phyloP scores from a whole-genome alignment of 352 stramenopile species.

The Pythium brassicae region DNA sequence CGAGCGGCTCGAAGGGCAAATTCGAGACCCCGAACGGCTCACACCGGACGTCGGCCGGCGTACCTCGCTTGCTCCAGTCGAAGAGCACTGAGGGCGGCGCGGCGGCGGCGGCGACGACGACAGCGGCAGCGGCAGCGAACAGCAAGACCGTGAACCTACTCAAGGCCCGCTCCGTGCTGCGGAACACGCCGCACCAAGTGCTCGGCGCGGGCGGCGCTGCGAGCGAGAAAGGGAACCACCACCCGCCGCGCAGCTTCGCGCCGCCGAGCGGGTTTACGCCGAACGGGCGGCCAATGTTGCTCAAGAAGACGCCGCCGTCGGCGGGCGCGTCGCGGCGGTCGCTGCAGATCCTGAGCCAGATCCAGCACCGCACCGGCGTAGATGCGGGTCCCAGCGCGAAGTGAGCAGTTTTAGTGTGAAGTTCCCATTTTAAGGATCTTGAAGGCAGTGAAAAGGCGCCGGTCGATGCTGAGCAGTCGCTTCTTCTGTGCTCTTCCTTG shows the following conservation, averaged over 20 bases:
- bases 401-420: no score
- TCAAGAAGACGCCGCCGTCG: slow-evolving; percentile 62
- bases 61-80: slow-evolving; percentile 34
- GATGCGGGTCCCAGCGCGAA: slow-evolving; percentile 14
- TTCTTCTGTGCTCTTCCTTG: no score
- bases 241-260: slow-evolving; percentile 9
- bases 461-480: no score
- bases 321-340: slow-evolving; percentile 61
- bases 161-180: slow-evolving; percentile 62
- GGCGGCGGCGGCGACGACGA: slow-evolving; percentile 16
- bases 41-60: slow-evolving; percentile 20
- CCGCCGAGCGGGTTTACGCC: slow-evolving; percentile 27
- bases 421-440: no score
- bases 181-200: slow-evolving; percentile 11
- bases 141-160: slow-evolving; percentile 79
- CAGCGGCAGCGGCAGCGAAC: neutral
- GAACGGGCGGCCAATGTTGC: slow-evolving; percentile 22
- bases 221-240: slow-evolving; percentile 11
- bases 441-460: no score
- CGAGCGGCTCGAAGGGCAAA: slow-evolving; percentile 54
- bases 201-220: slow-evolving; percentile 7
- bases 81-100: slow-evolving; percentile 27
- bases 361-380: slow-evolving; percentile 59
- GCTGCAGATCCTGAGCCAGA: slow-evolving; percentile 82
- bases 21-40: slow-evolving; percentile 44